Conservation (phyloP, 768 basidiomycete species). For the Exidia glandulosa region DNA sequence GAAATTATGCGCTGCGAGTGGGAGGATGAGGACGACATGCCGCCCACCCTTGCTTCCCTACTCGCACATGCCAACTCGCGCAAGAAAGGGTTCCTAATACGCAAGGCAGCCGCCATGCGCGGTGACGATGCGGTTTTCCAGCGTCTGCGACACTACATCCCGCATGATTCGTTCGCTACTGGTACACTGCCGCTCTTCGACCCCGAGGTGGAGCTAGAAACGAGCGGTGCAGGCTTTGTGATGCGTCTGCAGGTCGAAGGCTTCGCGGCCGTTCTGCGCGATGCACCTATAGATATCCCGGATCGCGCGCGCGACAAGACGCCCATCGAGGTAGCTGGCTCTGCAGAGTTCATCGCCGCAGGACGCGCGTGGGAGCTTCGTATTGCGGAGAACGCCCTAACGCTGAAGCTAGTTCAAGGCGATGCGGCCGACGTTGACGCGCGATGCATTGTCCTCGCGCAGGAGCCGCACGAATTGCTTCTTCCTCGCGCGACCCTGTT, state of each 20-base stretch:
- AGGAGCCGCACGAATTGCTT: neutral
- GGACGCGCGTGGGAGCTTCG: neutral
- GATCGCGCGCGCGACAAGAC: neutral
- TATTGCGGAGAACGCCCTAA: neutral
- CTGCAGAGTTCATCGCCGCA: neutral
- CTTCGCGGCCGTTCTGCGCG: neutral
- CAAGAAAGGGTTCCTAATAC: neutral
- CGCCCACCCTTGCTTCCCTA: neutral
- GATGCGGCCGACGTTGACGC: neutral
- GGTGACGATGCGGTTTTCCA: neutral
- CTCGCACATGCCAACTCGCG: neutral
- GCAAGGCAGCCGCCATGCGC: neutral
- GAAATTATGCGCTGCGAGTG: neutral
- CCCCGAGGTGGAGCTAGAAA: neutral
- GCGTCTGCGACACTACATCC: neutral
- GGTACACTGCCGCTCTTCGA: neutral
- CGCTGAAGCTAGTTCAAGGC: neutral
- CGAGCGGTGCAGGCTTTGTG: neutral
- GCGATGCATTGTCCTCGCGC: neutral
- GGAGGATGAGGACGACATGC: neutral
- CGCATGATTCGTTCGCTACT: neutral
- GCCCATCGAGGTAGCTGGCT: neutral
- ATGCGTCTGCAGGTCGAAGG: neutral
- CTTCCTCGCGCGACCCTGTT: neutral
- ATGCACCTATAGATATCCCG: neutral